phyloP scores from a whole-genome alignment of 176 grass and related monocot genomes.

The Eragrostis curvula region DNA sequence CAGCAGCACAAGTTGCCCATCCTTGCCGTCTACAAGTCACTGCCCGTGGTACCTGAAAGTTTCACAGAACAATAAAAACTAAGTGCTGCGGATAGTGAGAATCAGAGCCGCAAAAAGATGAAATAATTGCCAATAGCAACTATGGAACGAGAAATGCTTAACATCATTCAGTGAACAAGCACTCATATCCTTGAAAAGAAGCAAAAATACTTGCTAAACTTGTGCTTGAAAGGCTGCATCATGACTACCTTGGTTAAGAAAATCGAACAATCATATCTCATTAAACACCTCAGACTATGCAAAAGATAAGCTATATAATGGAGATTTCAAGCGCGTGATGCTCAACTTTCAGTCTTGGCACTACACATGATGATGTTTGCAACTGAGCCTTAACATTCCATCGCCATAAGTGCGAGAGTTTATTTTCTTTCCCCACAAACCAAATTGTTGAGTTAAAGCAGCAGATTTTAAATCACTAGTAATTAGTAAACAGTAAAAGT shows the following conservation, averaged over 20 bases:
- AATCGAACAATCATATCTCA: neutral
- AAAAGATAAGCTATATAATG: neutral
- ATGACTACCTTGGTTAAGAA: neutral
- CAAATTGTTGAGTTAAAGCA: neutral
- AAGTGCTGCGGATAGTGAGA: slow-evolving; percentile 13
- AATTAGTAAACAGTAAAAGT: neutral
- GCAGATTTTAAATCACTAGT: neutral
- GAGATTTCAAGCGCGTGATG: neutral
- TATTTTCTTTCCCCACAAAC: neutral
- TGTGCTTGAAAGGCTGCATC: neutral
- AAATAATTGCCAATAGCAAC: slow-evolving; percentile 7
- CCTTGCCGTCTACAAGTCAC: slow-evolving; percentile 24
- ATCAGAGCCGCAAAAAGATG: neutral
- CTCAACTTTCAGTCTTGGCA: neutral
- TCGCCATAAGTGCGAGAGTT: neutral
- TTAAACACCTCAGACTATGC: neutral
- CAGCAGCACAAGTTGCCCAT: slow-evolving; percentile 78
- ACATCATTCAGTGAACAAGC: neutral
- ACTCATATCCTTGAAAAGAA: slow-evolving; percentile 3
- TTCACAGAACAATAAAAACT: slow-evolving; percentile 26
- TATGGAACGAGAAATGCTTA: neutral
- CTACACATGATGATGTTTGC: neutral
- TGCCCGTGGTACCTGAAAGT: slow-evolving; percentile 29
- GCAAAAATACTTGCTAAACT: neutral
- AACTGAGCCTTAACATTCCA: neutral